A percentile compares a stretch with the other conserved stretches of the same genome.
These are phyloP conservation scores for Neostapfia colusana DNA, from an alignment of 176 grass and related monocot species.

Conservation along the genomic window DNA sequence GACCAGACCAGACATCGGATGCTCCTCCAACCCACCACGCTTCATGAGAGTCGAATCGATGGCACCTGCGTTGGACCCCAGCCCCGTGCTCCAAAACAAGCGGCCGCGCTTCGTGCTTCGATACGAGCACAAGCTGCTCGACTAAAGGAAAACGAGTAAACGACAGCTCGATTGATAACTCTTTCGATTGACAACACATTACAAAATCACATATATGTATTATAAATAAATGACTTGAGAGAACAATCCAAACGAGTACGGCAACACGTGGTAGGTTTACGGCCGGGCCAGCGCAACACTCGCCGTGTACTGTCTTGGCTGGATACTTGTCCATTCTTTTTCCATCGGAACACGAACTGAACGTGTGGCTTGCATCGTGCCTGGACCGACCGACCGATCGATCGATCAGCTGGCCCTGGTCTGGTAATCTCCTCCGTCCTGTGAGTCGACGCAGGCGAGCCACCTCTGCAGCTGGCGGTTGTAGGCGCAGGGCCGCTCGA, in stretches of 20 bases:
- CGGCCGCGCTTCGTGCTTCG: too few species aligned
- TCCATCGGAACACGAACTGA: background rate
- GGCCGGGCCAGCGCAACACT: background rate
- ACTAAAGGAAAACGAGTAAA: too few species aligned
- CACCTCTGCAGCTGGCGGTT: constrained; percentile 72
- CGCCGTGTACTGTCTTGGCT: background rate
- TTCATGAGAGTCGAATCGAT: background rate
- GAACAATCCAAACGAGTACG: constrained; percentile 24
- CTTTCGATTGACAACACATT: too few species aligned
- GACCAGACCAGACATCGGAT: background rate
- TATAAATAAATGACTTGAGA: too few species aligned
- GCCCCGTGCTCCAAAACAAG: background rate
- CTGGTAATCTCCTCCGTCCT: background rate
- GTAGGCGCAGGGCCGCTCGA: constrained; percentile 82
- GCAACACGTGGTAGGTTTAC: background rate
- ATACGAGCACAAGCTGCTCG: too few species aligned
- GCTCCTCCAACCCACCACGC: background rate
- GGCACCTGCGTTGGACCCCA: background rate
- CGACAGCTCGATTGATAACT: background rate
- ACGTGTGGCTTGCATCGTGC: too few species aligned
- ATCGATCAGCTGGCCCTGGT: too few species aligned
- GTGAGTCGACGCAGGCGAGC: constrained; percentile 54
- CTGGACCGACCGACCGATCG: background rate
- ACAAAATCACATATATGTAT: background rate
- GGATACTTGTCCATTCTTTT: background rate